Evolutionary conservation across 2,329 filamentous ascomycete species (phyloP).

Genomic region (Alternaria ventricosa): DNA sequence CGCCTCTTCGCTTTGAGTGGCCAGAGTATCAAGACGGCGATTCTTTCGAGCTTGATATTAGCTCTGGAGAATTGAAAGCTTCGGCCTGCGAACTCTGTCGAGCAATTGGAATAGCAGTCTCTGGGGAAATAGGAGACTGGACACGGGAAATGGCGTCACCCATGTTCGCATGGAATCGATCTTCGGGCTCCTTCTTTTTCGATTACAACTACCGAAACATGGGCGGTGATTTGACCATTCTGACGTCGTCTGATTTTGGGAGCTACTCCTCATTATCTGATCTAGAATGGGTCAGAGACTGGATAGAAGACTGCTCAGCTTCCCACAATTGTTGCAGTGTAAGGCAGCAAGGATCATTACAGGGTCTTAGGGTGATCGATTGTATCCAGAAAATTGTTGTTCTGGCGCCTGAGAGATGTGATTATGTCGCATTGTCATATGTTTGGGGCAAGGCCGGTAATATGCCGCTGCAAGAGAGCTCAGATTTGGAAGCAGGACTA

Average conservation of each 20-base stretch:
- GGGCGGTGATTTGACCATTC: no score
- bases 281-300: not conserved
- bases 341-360: not conserved
- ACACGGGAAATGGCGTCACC: not conserved
- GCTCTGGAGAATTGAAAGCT: not conserved
- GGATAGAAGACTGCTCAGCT: not conserved
- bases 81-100: not conserved
- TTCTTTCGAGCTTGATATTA: not conserved
- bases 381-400: not conserved
- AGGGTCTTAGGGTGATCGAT: not conserved
- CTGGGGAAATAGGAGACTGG: not conserved
- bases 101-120: not conserved
- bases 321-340: not conserved
- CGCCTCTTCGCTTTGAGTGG: no score
- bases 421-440: not conserved
- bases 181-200: no score
- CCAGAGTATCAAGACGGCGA: not conserved
- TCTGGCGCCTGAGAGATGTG: not conserved
- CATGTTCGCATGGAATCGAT: not conserved
- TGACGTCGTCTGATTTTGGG: no score
- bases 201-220: no score
- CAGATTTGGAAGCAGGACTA: not conserved
- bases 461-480: not conserved
- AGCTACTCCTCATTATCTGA: not conserved
- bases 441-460: not conserved